phyloP scores from a whole-genome alignment of 148 eudicot species.

The Cornus suecica region DNA sequence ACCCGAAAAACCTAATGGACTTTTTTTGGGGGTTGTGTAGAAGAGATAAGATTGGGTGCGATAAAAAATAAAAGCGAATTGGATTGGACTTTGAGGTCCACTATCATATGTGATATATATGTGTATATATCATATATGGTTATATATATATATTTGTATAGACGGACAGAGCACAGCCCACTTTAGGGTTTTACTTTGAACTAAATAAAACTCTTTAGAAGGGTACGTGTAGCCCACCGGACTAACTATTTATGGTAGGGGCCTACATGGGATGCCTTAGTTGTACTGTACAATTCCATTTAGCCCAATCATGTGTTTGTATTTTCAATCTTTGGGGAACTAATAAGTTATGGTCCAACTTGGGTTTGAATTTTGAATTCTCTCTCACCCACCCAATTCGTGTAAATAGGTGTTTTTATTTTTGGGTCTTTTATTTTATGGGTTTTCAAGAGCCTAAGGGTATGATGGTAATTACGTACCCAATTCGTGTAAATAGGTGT shows the following conservation, averaged over 20 bases:
- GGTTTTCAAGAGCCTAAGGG: not conserved
- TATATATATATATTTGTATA: not conserved
- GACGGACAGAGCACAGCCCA: constrained; percentile 21
- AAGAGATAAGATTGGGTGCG: constrained; percentile 3
- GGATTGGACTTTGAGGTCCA: constrained; percentile 42
- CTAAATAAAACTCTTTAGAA: not conserved
- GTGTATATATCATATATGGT: too few species aligned
- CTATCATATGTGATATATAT: not conserved
- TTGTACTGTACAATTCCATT: too few species aligned
- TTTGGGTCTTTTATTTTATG: not conserved
- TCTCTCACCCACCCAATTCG: not conserved
- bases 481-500: too few species aligned
- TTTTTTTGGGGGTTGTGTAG: constrained; percentile 4
- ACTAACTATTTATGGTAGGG: constrained; percentile 5
- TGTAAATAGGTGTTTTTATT: too few species aligned
- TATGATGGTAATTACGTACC: too few species aligned
- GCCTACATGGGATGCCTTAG: not conserved
- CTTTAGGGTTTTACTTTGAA: constrained; percentile 2
- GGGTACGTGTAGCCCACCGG: constrained; percentile 14
- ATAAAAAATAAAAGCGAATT: constrained; percentile 18
- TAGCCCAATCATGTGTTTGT: constrained; percentile 7
- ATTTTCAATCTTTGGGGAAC: not conserved
- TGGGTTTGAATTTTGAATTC: not conserved
- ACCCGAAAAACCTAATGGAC: constrained; percentile 28
- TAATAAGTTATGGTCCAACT: not conserved